phyloP scores from a whole-genome alignment of 208 protist species.

The Trypanosoma avium region DNA sequence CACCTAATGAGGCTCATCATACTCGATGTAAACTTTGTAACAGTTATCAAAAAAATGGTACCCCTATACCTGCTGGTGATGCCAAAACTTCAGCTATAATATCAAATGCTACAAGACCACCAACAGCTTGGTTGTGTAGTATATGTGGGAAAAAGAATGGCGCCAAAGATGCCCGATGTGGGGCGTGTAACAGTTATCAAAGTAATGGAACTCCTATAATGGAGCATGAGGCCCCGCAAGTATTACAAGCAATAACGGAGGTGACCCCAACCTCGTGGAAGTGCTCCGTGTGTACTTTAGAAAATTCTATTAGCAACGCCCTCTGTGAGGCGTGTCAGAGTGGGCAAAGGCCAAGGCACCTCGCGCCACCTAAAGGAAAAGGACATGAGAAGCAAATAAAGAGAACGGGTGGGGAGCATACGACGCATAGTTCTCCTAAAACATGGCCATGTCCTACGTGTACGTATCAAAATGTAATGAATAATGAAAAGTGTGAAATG shows the following conservation, averaged over 20 bases:
- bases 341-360: conserved; percentile 66
- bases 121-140: conserved; percentile 55
- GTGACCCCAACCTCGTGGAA: conserved; percentile 40
- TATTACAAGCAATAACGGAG: not conserved
- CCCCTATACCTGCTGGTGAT: conserved; percentile 21
- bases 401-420: conserved; percentile 10
- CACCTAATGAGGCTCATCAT: conserved; percentile 49
- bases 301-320: conserved; percentile 50
- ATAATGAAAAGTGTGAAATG: conserved; percentile 66
- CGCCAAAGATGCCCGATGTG: conserved; percentile 39
- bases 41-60: conserved; percentile 46
- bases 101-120: not conserved
- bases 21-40: conserved; percentile 60
- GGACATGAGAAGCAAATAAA: conserved; percentile 1
- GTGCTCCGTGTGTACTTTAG: conserved; percentile 80
- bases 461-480: conserved; percentile 65
- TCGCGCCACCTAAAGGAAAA: conserved; percentile 28
- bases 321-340: conserved; percentile 74
- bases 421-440: not conserved
- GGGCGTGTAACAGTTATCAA: conserved; percentile 61
- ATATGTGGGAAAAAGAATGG: conserved; percentile 61
- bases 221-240: conserved; percentile 4
- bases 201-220: conserved; percentile 49
- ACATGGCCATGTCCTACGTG: conserved; percentile 68
- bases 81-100: conserved; percentile 6